Evolutionary conservation across 1,139 yeast genomes (phyloP).

Genomic region (Kodamaea sp.): DNA sequence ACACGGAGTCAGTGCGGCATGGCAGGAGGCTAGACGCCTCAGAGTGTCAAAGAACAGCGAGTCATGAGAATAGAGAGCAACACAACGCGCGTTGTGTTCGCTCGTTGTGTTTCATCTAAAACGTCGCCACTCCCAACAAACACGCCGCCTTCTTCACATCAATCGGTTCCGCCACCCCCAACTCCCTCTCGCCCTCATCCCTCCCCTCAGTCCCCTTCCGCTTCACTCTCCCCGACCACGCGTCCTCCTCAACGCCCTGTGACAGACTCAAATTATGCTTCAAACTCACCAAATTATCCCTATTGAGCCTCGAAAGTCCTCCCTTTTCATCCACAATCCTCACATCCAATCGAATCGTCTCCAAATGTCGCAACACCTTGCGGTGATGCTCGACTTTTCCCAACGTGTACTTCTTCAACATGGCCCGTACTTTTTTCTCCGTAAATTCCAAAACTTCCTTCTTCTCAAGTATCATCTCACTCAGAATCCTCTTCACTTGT

Average conservation of each 20-base stretch:
- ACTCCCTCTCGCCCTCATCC: constrained; percentile 21
- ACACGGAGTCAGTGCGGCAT: no score
- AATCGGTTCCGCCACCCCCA: constrained; percentile 30
- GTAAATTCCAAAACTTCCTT: constrained; percentile 53
- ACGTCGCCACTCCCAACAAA: constrained; percentile 72
- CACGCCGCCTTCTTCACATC: constrained; percentile 85
- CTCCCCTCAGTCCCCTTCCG: constrained; percentile 24
- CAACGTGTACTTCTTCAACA: constrained; percentile 60
- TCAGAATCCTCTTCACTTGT: constrained; percentile 78
- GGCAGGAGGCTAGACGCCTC: no score
- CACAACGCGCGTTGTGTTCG: no score
- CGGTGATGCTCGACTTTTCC: constrained; percentile 85
- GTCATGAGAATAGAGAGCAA: no score
- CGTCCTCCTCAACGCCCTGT: constrained; percentile 51
- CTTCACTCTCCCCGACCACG: constrained; percentile 64
- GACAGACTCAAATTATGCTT: constrained; percentile 49
- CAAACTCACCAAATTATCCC: constrained; percentile 55
- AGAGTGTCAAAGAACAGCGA: no score
- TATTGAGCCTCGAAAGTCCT: constrained; percentile 78
- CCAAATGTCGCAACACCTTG: constrained; percentile 71
- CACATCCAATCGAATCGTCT: constrained; percentile 67
- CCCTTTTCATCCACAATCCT: constrained; percentile 76
- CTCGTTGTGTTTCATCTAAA: no score
- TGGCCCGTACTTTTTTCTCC: constrained; percentile 50
- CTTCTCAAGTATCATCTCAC: constrained; percentile 78